These are phyloP conservation scores for Calonectria crousiana DNA, from an alignment of 2,329 filamentous ascomycete genomes.

Conservation along the genomic window DNA sequence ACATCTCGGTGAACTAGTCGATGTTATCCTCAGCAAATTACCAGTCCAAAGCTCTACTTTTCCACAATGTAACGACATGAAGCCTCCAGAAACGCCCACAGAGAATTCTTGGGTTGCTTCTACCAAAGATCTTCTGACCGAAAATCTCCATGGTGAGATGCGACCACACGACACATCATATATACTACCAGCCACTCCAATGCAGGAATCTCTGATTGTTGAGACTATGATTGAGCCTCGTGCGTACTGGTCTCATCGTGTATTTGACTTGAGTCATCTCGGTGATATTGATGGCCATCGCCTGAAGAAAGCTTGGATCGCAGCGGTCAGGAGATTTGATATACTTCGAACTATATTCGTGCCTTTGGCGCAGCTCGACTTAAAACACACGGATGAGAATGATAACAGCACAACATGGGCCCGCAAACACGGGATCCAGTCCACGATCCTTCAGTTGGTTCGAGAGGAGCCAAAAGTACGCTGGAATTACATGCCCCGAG, in stretches of 20 bases:
- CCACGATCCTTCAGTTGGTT: neutral
- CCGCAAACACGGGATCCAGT: neutral
- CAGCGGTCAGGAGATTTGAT: neutral
- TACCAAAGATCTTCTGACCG: neutral
- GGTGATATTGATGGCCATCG: neutral
- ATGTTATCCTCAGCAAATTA: neutral
- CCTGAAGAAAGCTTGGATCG: neutral
- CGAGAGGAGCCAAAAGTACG: neutral
- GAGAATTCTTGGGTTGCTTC: neutral
- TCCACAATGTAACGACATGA: no score
- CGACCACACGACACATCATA: neutral
- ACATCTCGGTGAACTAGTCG: neutral
- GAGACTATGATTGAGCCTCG: neutral
- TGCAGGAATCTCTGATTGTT: neutral
- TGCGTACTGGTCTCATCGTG: neutral
- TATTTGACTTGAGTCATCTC: neutral
- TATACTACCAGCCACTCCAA: neutral
- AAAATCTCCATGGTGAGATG: neutral
- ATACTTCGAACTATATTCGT: neutral
- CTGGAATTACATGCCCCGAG: neutral
- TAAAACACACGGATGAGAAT: neutral
- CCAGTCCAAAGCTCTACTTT: neutral
- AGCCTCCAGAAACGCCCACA: neutral
- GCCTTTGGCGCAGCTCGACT: neutral
- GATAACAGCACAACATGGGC: neutral